Base-by-base conservation (phyloP, 2,329 filamentous ascomycete species). In the Ceratocystis diversiconidia region DNA sequence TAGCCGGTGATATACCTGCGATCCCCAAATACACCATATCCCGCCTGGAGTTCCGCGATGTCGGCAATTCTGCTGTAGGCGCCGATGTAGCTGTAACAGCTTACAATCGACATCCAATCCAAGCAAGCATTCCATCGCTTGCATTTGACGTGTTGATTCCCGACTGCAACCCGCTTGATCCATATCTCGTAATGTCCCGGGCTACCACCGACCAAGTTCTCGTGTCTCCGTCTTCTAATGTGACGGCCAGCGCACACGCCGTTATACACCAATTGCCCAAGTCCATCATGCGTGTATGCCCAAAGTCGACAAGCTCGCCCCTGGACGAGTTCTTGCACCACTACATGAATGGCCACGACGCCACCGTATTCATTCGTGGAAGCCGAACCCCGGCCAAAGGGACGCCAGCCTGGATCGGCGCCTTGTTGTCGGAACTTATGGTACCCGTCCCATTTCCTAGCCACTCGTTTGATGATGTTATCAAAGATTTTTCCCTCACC, bases 361-460 rank as follows among this genome's bases (percentile, higher is more conserved):
- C 89, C 0, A 90, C 85, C 1, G 80, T 96, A 12, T 95, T 90
- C 74, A 85, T 97, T 61, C 87, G 88, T 62, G 94, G 92, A 30
- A 88, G 88, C 65, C 82, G 85, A 68, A 78, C 84, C 30, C 83
- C 86, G 2, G 78, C 82, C 1, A 79, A 85, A 43, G 61, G 30
- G 17, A 89, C 90, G 0, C 94, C 94, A 0, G 78, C 80, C 59
- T 99, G 94, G 94, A 82, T 96, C 61, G 82, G 83, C 15, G 85
- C 92, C 63, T 80, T 99, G 25, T 78, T 97, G 46, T 85, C 86
- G 59, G 90, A 88, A 70, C 83, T 97, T 63, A 92, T 87, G 0
- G 80, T 97, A 0, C 91, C 92, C 2, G 78, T 97, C 5, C 88
- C 90, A 5, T 88, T 97, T 68, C 89, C 90, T 0, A 90, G 90